Base-by-base conservation (phyloP, 768 basidiomycete genomes). In the Dacryopinax primogenitus region DNA sequence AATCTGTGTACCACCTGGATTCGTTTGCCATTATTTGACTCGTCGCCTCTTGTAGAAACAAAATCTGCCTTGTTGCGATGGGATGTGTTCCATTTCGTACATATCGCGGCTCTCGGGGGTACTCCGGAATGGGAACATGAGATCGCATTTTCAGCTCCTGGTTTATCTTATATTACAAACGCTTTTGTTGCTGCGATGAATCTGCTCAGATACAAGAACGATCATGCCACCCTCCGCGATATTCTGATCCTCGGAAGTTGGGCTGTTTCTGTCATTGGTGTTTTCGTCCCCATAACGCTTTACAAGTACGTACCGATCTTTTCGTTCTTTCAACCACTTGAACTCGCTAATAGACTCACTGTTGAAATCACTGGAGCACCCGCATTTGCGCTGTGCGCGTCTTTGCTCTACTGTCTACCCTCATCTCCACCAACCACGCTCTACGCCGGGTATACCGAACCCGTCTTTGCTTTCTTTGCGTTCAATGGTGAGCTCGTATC, bases 101-200 rank as follows among this genome's bases (percentile, higher is more conserved):
- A 82, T 69, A 83, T 91, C 63, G 89, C 91, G 0, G 70, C 78
- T 30, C 66, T 81, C 12, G 80, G 82, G 9, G 81, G 86, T 69
- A 67, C 67, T 3, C 51, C 51, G 51, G 51, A 58, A 0, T 84
- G 83, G 72, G 95, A 98, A 72, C 82, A 95, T 70, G 80, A 90
- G 68, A 89, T 88, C 82, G 95, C 95, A 0, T 98, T n/a, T n/a
- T n/a, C 92, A 74, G 81, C 92, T 67, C 88, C 90, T 1, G 90
- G 82, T 3, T 74, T 83, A 28, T 82, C 89, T 1, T 70, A 76
- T 12, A 62, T 88, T 62, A 80, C 91, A 74, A 77, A 81, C 1
- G 13, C 70, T 0, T 63, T 63, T 62, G 75, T 61, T 18, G 18
- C 2, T 30, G 30, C 51, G 26, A 13, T n/a, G n/a, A n/a, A n/a